A percentile compares a stretch with the other conserved stretches of the same genome.
These are phyloP conservation scores for Euphorbia lathyris DNA, from an alignment of 345 rosid species.

Conservation along the genomic window DNA sequence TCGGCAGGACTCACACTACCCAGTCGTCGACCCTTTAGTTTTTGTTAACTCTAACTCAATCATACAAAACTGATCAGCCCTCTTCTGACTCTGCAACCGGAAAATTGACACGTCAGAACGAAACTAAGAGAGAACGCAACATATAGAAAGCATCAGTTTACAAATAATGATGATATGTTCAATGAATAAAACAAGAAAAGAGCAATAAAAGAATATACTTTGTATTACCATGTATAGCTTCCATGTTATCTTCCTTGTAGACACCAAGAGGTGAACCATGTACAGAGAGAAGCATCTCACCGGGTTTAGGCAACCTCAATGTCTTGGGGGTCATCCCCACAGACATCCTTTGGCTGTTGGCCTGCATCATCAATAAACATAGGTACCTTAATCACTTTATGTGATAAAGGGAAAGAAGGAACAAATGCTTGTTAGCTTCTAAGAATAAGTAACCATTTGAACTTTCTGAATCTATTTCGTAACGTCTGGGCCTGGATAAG, in stretches of 20 bases:
- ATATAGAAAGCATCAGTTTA: neutral
- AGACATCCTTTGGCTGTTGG: slow-evolving; percentile 69
- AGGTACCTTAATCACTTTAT: slow-evolving; percentile 1
- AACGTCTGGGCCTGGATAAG: neutral
- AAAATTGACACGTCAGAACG: slow-evolving; percentile 9
- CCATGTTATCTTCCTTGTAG: slow-evolving; percentile 86
- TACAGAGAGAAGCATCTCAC: slow-evolving; percentile 88
- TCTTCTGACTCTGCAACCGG: slow-evolving; percentile 53
- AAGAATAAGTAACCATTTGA: neutral
- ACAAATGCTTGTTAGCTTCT: neutral
- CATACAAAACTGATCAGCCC: slow-evolving; percentile 20
- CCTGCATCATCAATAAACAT: slow-evolving; percentile 36
- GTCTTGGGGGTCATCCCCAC: slow-evolving; percentile 94
- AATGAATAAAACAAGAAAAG: neutral
- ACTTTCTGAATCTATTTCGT: neutral
- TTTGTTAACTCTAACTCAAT: neutral
- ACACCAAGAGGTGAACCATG: slow-evolving; percentile 93
- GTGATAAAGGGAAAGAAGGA: neutral
- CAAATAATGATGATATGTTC: neutral
- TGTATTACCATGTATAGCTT: slow-evolving; percentile 64
- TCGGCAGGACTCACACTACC: neutral
- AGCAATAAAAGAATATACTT: neutral
- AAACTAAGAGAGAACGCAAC: neutral
- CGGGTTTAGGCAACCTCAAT: slow-evolving; percentile 72
- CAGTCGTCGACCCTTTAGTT: neutral